These are phyloP conservation scores for Bertia moriformis DNA, from an alignment of 2,329 filamentous ascomycete species.

Conservation along the genomic window DNA sequence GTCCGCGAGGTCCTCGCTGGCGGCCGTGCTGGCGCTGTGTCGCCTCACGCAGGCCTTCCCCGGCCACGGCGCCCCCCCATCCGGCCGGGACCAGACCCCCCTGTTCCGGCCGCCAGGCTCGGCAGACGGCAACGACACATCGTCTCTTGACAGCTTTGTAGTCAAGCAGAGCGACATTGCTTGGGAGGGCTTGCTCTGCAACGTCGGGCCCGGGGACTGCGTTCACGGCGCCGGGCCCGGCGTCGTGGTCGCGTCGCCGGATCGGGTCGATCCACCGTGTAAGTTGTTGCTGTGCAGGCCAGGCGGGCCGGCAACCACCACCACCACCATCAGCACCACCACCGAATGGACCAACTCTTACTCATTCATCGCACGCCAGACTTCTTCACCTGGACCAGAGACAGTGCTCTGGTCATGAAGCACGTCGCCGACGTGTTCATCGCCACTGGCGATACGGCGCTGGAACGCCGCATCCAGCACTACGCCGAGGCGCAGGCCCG, in stretches of 20 bases:
- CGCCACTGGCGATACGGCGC: conserved; percentile 38
- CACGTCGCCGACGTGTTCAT: conserved; percentile 44
- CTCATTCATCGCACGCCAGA: no score
- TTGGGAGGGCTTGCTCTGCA: background rate
- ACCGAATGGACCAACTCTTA: no score
- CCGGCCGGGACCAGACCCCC: no score
- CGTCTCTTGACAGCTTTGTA: background rate
- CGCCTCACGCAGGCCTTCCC: no score
- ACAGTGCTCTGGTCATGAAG: conserved; percentile 52
- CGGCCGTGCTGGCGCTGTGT: no score
- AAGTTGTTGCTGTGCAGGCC: no score
- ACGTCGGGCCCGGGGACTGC: background rate
- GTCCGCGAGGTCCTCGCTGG: no score
- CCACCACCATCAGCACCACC: no score
- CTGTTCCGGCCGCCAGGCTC: no score
- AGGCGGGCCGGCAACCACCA: no score
- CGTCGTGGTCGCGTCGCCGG: background rate
- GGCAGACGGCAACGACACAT: no score
- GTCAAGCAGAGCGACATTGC: background rate
- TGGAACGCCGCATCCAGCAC: conserved; percentile 43
- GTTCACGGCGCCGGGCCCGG: background rate
- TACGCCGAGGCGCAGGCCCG: conserved; percentile 53
- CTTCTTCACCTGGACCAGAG: conserved; percentile 67
- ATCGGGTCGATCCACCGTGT: background rate
- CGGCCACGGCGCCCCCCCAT: no score